Evolutionary conservation across 1,139 yeast genomes (phyloP).

Genomic region (Sugiyamaella novakii): DNA sequence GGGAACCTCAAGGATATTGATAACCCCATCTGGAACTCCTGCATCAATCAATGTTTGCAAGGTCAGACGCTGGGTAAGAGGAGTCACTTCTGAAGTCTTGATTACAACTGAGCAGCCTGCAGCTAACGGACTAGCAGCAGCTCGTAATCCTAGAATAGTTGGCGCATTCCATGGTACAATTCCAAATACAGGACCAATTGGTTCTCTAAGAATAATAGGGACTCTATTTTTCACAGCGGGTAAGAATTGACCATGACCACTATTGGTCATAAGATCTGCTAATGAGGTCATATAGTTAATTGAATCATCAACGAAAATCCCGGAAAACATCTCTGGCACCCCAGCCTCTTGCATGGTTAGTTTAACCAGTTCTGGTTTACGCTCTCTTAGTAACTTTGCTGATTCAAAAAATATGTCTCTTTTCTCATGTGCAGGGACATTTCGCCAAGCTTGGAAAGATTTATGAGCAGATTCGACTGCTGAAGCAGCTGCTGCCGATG

Average conservation of each 20-base stretch:
- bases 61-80: conserved; percentile 58
- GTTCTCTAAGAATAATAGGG: conserved; percentile 41
- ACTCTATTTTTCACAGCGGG: conserved; percentile 9
- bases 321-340: conserved; percentile 46
- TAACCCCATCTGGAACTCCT: conserved; percentile 72
- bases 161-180: conserved; percentile 58
- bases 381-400: conserved; percentile 25
- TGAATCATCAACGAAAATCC: conserved; percentile 45
- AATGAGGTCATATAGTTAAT: conserved; percentile 26
- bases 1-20: conserved; percentile 57
- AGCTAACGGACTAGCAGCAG: conserved; percentile 48
- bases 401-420: conserved; percentile 32
- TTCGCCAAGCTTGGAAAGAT: conserved; percentile 26
- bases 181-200: conserved; percentile 52
- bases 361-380: conserved; percentile 29
- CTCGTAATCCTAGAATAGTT: conserved; percentile 41
- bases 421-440: conserved; percentile 22
- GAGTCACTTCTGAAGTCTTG: conserved; percentile 70
- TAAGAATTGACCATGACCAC: conserved; percentile 2
- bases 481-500: conserved; percentile 34
- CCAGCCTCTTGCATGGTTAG: conserved; percentile 42
- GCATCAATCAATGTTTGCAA: conserved; percentile 60
- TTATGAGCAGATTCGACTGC: conserved; percentile 25
- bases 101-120: conserved; percentile 67
- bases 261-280: conserved; percentile 21